Evolutionary conservation across 768 basidiomycete genomes (phyloP).

Genomic region (Cubamyces lactineus): DNA sequence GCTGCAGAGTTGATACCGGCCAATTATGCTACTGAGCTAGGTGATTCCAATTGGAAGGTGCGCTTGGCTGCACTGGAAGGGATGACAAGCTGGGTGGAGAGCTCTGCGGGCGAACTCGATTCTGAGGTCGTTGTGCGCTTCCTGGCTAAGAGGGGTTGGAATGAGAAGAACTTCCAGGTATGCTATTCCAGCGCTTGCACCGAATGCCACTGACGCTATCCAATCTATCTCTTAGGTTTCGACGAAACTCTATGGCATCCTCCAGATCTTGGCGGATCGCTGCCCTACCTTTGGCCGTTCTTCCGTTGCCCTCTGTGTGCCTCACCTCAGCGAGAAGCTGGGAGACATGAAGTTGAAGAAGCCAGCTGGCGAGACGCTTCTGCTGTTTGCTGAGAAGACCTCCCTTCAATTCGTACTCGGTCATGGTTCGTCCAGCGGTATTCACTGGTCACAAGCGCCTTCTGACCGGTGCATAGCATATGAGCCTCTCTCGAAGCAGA

Average conservation of each 20-base stretch:
- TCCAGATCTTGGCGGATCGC: slow-evolving; percentile 70
- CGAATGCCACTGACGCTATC: too few species aligned
- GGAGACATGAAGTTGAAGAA: slow-evolving; percentile 98
- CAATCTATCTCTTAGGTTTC: slow-evolving; percentile 64
- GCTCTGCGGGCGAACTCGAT: slow-evolving; percentile 66
- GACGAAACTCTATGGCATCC: slow-evolving; percentile 81
- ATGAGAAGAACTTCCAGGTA: slow-evolving; percentile 99
- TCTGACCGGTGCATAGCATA: slow-evolving; percentile 53
- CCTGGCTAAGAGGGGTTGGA: slow-evolving; percentile 92
- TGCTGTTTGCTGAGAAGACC: slow-evolving; percentile 85
- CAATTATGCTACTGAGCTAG: slow-evolving; percentile 69
- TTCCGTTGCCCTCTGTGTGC: slow-evolving; percentile 78
- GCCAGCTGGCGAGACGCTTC: slow-evolving; percentile 87
- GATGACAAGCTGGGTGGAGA: slow-evolving; percentile 82
- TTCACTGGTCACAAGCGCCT: slow-evolving; percentile 11
- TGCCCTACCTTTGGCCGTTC: slow-evolving; percentile 86
- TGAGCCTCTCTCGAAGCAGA: slow-evolving; percentile 91
- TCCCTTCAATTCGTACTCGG: slow-evolving; percentile 92
- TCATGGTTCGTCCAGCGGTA: slow-evolving; percentile 61
- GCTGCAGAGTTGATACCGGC: slow-evolving; percentile 74
- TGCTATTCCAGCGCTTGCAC: background rate
- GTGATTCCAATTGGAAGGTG: slow-evolving; percentile 93
- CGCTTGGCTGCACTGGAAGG: slow-evolving; percentile 87
- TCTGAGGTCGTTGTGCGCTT: slow-evolving; percentile 88
- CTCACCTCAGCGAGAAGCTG: slow-evolving; percentile 89